Conservation (phyloP, 495 filamentous ascomycete species). For the Aspergillus steynii region DNA sequence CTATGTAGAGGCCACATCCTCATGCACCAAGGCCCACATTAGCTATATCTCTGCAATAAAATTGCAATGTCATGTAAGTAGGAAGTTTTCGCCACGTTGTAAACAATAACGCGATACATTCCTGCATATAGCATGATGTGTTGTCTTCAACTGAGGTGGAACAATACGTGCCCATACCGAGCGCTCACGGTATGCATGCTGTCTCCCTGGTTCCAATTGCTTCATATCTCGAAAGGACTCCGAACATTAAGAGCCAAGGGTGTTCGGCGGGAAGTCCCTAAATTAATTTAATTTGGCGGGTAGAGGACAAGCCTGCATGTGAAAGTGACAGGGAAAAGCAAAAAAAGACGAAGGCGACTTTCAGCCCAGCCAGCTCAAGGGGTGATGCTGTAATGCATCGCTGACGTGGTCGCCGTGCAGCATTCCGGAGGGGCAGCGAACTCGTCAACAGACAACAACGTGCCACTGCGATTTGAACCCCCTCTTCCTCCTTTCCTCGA, state of each 20-base stretch:
- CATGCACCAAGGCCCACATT: too few species aligned
- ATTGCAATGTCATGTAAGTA: too few species aligned
- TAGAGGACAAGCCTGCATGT: not conserved
- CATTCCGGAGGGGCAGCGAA: slow-evolving; percentile 10
- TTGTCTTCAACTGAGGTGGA: not conserved
- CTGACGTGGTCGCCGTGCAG: slow-evolving; percentile 19
- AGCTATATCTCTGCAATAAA: too few species aligned
- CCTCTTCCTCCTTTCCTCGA: not conserved
- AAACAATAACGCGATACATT: not conserved
- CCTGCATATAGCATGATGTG: not conserved
- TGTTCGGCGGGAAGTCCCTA: too few species aligned
- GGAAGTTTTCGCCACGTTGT: too few species aligned
- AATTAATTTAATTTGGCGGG: too few species aligned
- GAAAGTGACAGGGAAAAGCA: not conserved
- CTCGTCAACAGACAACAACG: slow-evolving; percentile 5
- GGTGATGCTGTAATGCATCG: slow-evolving; percentile 5
- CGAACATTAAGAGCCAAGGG: too few species aligned
- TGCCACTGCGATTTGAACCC: not conserved
- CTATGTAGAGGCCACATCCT: too few species aligned
- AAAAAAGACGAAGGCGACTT: not conserved
- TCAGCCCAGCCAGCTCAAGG: slow-evolving; percentile 16
- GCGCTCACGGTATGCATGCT: too few species aligned
- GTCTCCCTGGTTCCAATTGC: too few species aligned
- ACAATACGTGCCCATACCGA: not conserved
- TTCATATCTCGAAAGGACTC: too few species aligned